Evolutionary conservation across 2,329 filamentous ascomycete genomes (phyloP), one percentile per base, ranked within the genome.

Genomic region (Epichloe typhina): DNA sequence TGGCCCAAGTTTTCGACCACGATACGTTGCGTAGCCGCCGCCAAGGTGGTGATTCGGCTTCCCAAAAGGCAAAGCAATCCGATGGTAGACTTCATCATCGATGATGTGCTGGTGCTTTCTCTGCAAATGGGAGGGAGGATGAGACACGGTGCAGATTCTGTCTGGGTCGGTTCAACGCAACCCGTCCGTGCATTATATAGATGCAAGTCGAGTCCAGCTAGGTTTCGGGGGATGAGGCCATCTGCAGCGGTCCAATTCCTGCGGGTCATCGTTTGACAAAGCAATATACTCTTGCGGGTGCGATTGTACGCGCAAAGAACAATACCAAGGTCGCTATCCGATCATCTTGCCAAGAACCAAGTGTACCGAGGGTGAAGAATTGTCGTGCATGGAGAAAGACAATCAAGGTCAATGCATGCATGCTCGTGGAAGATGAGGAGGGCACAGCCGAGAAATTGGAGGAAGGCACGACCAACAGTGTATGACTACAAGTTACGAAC

Each of bases 1-100:
- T 55, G 46, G 9, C 54, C 44, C 15, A 61, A 46, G 37, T 51
- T 57, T 44, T 61, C 58, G 3, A 63, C 54, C 17, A 53, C 46
- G 33, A 41, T 38, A 3, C 47, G 50, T 15, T 43, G 13, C 9
- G 39, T 44, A 17, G 46, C 44, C 7, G 21, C 13, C 26, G 36
- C 46, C 23, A 55, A 12, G 37, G 23, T 23, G 5, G 21, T 6
- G 21, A 31, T 17, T 26, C 35, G 12, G 7, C 15, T 33, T 3
- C 38, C 39, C 13, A 45, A 15, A 50, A 50, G 19, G 35, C 35
- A 40, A 21, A 39, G 26, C 31, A 53, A 17, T 11, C 43, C 5
- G 5, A 31, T 9, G 21, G 31, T 17, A 9, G 36, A 35, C 37
- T 38, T 52, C 4, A 33, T 46, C 19, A 37, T 47, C 41, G 11